Base-by-base conservation (phyloP, 2,329 filamentous ascomycete genomes). In the Cladosporium sphaerospermum region DNA sequence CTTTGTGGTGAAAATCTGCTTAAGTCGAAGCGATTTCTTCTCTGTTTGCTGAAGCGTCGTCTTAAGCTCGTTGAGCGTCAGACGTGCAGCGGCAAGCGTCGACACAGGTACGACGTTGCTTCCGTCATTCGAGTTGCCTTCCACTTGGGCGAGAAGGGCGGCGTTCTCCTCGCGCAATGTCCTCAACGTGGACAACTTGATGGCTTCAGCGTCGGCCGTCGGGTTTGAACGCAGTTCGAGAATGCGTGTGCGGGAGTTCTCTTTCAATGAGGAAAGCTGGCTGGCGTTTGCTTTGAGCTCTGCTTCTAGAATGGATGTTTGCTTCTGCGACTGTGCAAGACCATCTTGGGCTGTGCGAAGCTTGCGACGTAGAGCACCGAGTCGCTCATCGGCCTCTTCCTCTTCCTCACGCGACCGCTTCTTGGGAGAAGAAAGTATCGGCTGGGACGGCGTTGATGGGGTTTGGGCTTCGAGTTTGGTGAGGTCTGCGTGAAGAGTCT, bases 171-270 rank as follows among this genome's bases (percentile, higher is more conserved):
- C 81, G 60, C 86, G 82, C 9, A 99, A 80, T 0, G 85, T 85
- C 9, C 78, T 78, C 11, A 99, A 80, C 0, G 89, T 95, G 9
- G 83, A 78, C 48, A 86, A 78, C 72, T 97, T 96, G 68, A 96
- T 82, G 3, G 86, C 85, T 71, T 96, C 89, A 55, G 82, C 82
- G 63, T 93, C 83, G 0, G 90, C 83, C 0, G 93, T 97, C 0
- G 93, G 93, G 68, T 99, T 99, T n/a, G 86, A 85, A 54, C 89
- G 86, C 11, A 97, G 77, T 52, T 93, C 86, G 23, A 99, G 80
- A 45, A 97, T 78, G 34, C 93, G 88, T 3, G 86, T 95, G 58
- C 87, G 84, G 31, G 83, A 86, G 14, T 85, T 82, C 46, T 85
- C 78, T 61, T 83, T 79, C 36, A 85, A 72, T 4, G 79, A 75